Evolutionary conservation across 768 basidiomycete species (phyloP).

Genomic region (Collybia sp.): DNA sequence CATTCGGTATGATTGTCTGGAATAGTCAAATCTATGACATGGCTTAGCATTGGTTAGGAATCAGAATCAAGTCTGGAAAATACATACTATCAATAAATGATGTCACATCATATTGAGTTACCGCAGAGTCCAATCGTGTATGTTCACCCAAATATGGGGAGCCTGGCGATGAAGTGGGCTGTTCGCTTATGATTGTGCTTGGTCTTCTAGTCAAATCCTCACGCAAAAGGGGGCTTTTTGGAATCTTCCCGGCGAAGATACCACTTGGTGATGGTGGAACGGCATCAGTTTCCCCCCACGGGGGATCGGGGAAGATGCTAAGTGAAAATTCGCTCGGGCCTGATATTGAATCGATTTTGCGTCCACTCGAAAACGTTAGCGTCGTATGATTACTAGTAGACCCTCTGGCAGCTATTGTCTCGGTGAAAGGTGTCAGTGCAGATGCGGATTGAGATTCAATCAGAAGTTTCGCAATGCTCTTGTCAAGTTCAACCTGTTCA

Average conservation of each 20-base stretch:
- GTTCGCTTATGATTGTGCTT: constrained; percentile 8
- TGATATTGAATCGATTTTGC: constrained; percentile 27
- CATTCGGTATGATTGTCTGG: constrained; percentile 9
- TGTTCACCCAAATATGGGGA: constrained; percentile 4
- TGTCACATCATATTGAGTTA: constrained; percentile 65
- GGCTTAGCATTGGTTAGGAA: background rate
- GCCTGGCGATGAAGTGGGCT: constrained; percentile 5
- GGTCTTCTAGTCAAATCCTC: background rate
- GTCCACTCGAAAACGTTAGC: constrained; percentile 4
- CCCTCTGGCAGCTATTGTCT: constrained; percentile 2
- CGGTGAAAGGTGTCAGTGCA: constrained; percentile 4
- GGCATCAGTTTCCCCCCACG: constrained; percentile 16
- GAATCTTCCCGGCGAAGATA: constrained; percentile 5
- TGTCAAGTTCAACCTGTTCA: constrained; percentile 61
- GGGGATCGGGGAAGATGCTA: constrained; percentile 67
- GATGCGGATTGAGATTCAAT: constrained; percentile 25
- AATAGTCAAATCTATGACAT: constrained; percentile 15
- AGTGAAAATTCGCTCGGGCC: constrained; percentile 58
- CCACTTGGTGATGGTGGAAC: constrained; percentile 3
- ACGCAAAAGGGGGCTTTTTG: background rate
- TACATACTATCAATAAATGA: constrained; percentile 59
- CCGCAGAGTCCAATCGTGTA: constrained; percentile 33
- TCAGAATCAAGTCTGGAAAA: background rate
- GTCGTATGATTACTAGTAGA: constrained; percentile 3
- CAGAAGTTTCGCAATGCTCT: constrained; percentile 55